Conservation (phyloP, 208 protist species). For the Eutreptiella sp. region DNA sequence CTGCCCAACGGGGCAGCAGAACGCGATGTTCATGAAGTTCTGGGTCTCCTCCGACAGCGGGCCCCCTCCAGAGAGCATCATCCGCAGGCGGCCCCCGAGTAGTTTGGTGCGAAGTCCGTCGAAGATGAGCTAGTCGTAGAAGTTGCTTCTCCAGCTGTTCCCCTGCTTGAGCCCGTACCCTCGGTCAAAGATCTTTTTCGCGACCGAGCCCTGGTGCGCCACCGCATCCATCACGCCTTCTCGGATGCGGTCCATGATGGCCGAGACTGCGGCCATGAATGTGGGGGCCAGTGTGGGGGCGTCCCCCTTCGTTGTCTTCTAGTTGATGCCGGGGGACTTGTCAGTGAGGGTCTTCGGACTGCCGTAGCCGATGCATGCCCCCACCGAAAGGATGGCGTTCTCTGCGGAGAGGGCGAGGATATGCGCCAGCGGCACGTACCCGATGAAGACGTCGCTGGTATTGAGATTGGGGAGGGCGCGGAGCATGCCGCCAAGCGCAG, state of each 20-base stretch:
- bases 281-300: conserved; percentile 43
- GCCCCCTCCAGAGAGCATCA: conserved; percentile 51
- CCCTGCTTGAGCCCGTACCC: conserved; percentile 49
- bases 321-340: too few relatives aligned
- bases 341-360: conserved; percentile 52
- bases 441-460: conserved; percentile 46
- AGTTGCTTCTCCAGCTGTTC: conserved; percentile 58
- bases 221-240: conserved; percentile 46
- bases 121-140: conserved; percentile 64
- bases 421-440: conserved; percentile 68
- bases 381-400: conserved; percentile 44
- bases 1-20: conserved; percentile 54
- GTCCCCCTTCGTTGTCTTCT: conserved; percentile 4
- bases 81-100: conserved; percentile 58
- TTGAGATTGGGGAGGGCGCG: too few relatives aligned
- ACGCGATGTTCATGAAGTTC: conserved; percentile 62
- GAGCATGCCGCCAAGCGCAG: conserved; percentile 32
- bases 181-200: conserved; percentile 53
- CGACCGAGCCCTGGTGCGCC: conserved; percentile 34
- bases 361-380: conserved; percentile 46
- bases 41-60: conserved; percentile 52
- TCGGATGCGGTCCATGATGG: conserved; percentile 53
- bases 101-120: conserved; percentile 47
- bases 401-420: conserved; percentile 57
- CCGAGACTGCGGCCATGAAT: conserved; percentile 51